phyloP scores from a whole-genome alignment of 257 asterid species.

The Primulina huaijiensis region DNA sequence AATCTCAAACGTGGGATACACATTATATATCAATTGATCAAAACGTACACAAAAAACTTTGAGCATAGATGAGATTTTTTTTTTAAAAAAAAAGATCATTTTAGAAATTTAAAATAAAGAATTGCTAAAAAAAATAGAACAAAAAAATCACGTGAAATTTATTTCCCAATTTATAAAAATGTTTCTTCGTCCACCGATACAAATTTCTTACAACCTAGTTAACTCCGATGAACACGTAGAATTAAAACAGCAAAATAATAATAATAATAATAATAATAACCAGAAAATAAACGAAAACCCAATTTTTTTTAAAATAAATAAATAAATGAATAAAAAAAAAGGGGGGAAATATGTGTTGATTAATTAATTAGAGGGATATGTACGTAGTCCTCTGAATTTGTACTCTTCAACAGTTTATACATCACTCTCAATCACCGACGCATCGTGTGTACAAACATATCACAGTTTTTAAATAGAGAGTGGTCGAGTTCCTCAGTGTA shows the following conservation, averaged over 20 bases:
- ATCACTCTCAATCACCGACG: conserved; percentile 51
- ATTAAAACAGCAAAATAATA: not conserved
- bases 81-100: too few species aligned
- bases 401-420: conserved; percentile 38
- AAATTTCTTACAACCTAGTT: conserved; percentile 28
- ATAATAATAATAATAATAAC: too few species aligned
- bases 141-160: not conserved
- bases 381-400: conserved; percentile 8
- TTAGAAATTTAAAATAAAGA: not conserved
- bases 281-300: not conserved
- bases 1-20: conserved; percentile 25
- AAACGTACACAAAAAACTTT: not conserved
- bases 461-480: conserved; percentile 37
- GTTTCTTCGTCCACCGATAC: conserved; percentile 53
- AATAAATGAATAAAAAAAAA: not conserved
- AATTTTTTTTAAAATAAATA: not conserved
- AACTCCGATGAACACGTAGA: conserved; percentile 30
- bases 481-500: conserved; percentile 49
- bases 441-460: conserved; percentile 38
- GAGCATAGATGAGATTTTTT: not conserved
- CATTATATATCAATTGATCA: not conserved
- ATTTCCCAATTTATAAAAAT: conserved; percentile 23
- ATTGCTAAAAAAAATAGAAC: conserved; percentile 16
- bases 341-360: not conserved
- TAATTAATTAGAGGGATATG: not conserved